A percentile compares a stretch with the other conserved stretches of the same genome.
phyloP scores from a whole-genome alignment of 2,329 filamentous ascomycete genomes.

The Monosporascus sp. region DNA sequence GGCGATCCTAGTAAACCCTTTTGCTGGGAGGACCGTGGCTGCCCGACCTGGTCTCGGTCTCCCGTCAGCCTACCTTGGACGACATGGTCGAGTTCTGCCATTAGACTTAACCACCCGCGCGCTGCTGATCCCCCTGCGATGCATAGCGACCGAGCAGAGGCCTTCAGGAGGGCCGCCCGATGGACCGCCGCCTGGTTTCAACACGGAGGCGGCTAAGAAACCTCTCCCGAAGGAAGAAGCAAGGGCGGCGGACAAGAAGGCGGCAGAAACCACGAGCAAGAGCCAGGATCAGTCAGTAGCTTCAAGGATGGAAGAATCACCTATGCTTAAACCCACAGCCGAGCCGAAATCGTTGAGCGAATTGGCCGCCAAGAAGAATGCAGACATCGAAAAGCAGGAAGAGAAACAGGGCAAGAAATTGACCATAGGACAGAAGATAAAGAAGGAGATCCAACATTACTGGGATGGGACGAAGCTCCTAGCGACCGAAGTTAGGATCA shows the following conservation, averaged over 20 bases:
- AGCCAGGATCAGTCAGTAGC: slow-evolving; percentile 18
- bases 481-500: slow-evolving; percentile 88
- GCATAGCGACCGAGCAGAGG: slow-evolving; percentile 50
- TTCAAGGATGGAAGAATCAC: slow-evolving; percentile 19
- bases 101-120: slow-evolving; percentile 46
- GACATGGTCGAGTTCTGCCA: slow-evolving; percentile 40
- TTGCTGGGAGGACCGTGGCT: slow-evolving; percentile 40
- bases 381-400: slow-evolving; percentile 56
- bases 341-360: slow-evolving; percentile 49
- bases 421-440: slow-evolving; percentile 86
- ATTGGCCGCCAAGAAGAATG: slow-evolving; percentile 59
- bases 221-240: slow-evolving; percentile 58
- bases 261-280: slow-evolving; percentile 26
- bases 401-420: slow-evolving; percentile 78
- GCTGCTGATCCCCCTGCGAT: slow-evolving; percentile 51
- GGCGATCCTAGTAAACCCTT: slow-evolving; percentile 48
- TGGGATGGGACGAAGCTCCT: slow-evolving; percentile 98
- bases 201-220: slow-evolving; percentile 83
- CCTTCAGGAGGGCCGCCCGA: slow-evolving; percentile 47
- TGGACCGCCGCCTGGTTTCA: slow-evolving; percentile 83
- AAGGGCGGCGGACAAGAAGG: slow-evolving; percentile 28
- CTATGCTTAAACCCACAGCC: slow-evolving; percentile 27
- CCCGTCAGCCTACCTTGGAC: slow-evolving; percentile 40
- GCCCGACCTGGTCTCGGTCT: slow-evolving; percentile 40
- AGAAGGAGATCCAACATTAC: slow-evolving; percentile 90